Conservation (phyloP, 768 basidiomycete genomes). For the Naganishia onofrii region DNA sequence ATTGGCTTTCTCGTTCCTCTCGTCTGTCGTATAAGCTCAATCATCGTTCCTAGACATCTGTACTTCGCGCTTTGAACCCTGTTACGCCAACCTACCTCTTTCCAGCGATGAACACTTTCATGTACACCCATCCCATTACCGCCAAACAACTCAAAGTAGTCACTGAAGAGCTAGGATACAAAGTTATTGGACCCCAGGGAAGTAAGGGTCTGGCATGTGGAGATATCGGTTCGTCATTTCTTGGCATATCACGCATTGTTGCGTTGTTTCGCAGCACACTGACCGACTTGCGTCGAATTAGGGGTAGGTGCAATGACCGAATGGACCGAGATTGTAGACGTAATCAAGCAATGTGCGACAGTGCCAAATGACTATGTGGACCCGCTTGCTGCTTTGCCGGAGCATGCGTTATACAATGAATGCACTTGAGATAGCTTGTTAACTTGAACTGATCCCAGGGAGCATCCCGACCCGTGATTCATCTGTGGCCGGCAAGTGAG, state of each 20-base stretch:
- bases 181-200: conserved; percentile 74
- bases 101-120: conserved; percentile 98
- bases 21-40: neutral
- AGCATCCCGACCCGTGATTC: too few species aligned
- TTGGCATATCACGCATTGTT: neutral
- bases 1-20: conserved; percentile 58
- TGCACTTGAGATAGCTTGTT: neutral
- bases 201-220: conserved; percentile 87
- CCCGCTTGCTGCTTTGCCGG: neutral
- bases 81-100: conserved; percentile 84
- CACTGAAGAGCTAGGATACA: conserved; percentile 71
- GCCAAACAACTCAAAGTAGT: conserved; percentile 74
- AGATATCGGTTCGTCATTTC: conserved; percentile 68
- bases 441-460: too few species aligned
- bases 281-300: conserved; percentile 43
- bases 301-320: conserved; percentile 95
- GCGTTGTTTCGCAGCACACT: neutral
- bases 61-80: conserved; percentile 78
- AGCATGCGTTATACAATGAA: conserved; percentile 7
- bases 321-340: conserved; percentile 73
- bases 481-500: neutral
- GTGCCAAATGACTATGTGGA: conserved; percentile 23
- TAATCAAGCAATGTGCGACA: conserved; percentile 46
- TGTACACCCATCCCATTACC: conserved; percentile 93
- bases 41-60: conserved; percentile 54